Base-by-base conservation (phyloP, 1,284 basidiomycete species). In the Moniliophthora roreri region DNA sequence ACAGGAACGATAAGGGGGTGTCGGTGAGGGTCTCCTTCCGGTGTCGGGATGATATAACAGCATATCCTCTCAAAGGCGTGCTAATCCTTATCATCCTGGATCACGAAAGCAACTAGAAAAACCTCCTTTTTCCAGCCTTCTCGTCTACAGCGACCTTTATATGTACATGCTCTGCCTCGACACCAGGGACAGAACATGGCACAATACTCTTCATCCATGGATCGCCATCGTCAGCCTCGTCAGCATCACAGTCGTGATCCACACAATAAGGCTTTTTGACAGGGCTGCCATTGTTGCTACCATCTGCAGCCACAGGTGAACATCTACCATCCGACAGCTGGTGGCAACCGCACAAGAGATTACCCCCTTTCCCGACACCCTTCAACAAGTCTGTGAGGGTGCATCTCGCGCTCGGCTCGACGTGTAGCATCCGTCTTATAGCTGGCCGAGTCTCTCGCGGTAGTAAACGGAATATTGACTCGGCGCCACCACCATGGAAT, bases 391-490 rank as follows among this genome's bases (percentile, higher is more conserved):
- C 94, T n/a, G 91, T 90, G 51, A 99, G 81, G 23, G 97, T 98
- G 69, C 93, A 97, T 35, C 97, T 86, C 51, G 89, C 84, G 8
- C 80, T 76, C 1, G 95, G 93, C 68, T 98, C 95, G 51, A 98
- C 84, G 57, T 87, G 89, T 63, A 99, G 80, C 97, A 99, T 99
- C 51, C 95, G 84, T 56, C 93, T 89, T 51, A 99, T 78, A 9
- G 92, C 93, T 13, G 86, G 80, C 39, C 95, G 84, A 15, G 92
- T 88, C 73, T 98, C 96, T 55, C 96, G 88, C 4, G 96, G 96
- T 18, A 99, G 78, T 5, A 99, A 79, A n/a, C 95, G 85, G 81
- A 99, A 99, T 66, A 99, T 97, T 28, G 92, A 95, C 70, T 99
- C 96, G n/a, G 93, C 89, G 7, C 92, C 91, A 39, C 89, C 91